These are phyloP conservation scores for Westerdykella ornata DNA, from an alignment of 2,329 filamentous ascomycete genomes.

Conservation along the genomic window DNA sequence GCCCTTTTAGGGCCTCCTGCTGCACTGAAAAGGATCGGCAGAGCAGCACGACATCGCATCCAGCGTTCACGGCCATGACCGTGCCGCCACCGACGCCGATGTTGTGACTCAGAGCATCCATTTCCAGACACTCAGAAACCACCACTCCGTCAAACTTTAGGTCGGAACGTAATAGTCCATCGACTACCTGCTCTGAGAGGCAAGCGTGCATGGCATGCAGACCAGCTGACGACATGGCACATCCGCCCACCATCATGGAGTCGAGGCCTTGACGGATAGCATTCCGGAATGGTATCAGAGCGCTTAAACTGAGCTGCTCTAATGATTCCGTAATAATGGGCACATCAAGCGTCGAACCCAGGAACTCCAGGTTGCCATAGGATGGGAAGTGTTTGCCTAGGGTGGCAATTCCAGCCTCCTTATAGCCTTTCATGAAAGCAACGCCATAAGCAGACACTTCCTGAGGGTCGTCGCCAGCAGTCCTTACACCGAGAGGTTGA, in stretches of 20 bases:
- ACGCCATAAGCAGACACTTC: constrained; percentile 91
- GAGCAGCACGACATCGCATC: constrained; percentile 83
- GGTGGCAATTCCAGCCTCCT: constrained; percentile 79
- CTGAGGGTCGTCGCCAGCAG: constrained; percentile 86
- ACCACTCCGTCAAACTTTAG: constrained; percentile 87
- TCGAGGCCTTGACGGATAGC: constrained; percentile 82
- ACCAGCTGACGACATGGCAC: constrained; percentile 82
- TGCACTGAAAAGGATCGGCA: constrained; percentile 85
- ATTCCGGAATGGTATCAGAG: constrained; percentile 84
- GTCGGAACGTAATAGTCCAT: constrained; percentile 80
- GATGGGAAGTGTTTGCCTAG: constrained; percentile 96
- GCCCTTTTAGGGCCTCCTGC: constrained; percentile 80
- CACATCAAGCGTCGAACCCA: constrained; percentile 83
- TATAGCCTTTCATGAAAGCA: constrained; percentile 85
- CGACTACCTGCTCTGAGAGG: constrained; percentile 85
- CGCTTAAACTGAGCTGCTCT: constrained; percentile 86
- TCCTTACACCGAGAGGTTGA: constrained; percentile 82
- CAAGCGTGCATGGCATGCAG: constrained; percentile 96
- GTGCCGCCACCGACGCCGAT: constrained; percentile 96
- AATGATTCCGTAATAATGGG: constrained; percentile 93
- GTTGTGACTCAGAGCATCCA: constrained; percentile 92
- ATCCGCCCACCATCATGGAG: constrained; percentile 92
- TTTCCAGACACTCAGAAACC: constrained; percentile 91
- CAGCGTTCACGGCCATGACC: constrained; percentile 94
- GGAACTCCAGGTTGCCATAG: constrained; percentile 89